Evolutionary conservation across 768 basidiomycete species (phyloP).

Genomic region (Lactifluus pinguis): DNA sequence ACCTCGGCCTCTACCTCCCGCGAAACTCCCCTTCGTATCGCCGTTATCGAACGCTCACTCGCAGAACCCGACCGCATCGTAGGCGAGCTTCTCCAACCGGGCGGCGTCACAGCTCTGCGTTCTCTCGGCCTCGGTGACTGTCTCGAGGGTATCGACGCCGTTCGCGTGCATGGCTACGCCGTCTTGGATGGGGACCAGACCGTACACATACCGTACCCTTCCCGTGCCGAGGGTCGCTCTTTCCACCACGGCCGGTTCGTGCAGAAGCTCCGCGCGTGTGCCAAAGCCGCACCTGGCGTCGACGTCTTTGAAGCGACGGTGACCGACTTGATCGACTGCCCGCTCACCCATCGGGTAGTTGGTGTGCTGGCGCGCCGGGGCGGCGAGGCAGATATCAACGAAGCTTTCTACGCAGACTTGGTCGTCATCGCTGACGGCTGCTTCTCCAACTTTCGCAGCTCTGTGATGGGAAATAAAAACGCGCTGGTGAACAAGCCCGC

Average conservation of each 20-base stretch:
- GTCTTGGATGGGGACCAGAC: slow-evolving; percentile 55
- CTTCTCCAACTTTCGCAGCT: slow-evolving; percentile 81
- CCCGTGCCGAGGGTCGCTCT: slow-evolving; percentile 58
- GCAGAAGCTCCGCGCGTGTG: slow-evolving; percentile 63
- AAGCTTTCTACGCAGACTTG: slow-evolving; percentile 60
- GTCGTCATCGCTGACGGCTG: slow-evolving; percentile 92
- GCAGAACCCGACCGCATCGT: slow-evolving; percentile 94
- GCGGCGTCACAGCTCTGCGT: slow-evolving; percentile 68
- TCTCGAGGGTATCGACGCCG: slow-evolving; percentile 82
- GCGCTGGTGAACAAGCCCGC: slow-evolving; percentile 37
- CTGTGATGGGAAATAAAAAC: slow-evolving; percentile 41
- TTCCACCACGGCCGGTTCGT: slow-evolving; percentile 96
- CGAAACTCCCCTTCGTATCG: slow-evolving; percentile 57
- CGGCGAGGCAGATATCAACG: slow-evolving; percentile 36
- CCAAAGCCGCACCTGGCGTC: slow-evolving; percentile 50
- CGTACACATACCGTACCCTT: slow-evolving; percentile 88
- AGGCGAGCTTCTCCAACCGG: slow-evolving; percentile 93
- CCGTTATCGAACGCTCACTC: slow-evolving; percentile 84
- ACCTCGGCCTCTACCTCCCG: slow-evolving; percentile 36
- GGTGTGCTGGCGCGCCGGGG: slow-evolving; percentile 51
- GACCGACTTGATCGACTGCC: slow-evolving; percentile 59
- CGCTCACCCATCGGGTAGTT: slow-evolving; percentile 42
- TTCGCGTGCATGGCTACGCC: slow-evolving; percentile 79
- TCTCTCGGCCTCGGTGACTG: slow-evolving; percentile 68
- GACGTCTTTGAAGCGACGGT: slow-evolving; percentile 82